Conservation (phyloP, 2,329 filamentous ascomycete species). For the Microdochium paspali region DNA sequence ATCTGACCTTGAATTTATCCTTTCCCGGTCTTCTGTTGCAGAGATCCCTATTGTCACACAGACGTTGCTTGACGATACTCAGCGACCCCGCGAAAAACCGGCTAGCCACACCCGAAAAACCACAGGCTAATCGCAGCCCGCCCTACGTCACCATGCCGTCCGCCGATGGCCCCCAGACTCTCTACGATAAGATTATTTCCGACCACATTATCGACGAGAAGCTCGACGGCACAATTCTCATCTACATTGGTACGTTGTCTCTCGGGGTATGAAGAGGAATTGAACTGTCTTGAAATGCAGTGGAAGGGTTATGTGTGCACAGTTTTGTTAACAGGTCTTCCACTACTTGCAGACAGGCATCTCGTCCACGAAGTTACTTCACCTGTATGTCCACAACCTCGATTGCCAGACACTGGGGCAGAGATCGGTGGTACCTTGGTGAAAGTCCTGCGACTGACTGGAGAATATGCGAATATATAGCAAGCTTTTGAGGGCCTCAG, state of each 20-base stretch:
- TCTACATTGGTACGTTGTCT: conserved; percentile 73
- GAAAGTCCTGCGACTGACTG: neutral
- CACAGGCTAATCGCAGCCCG: neutral
- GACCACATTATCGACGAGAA: conserved; percentile 93
- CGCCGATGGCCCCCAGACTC: conserved; percentile 63
- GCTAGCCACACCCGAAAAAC: neutral
- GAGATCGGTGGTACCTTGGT: neutral
- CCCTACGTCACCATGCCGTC: conserved; percentile 57
- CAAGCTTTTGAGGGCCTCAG: conserved; percentile 96
- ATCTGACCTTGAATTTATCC: too few species aligned
- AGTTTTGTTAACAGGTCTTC: neutral
- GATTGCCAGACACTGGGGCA: neutral
- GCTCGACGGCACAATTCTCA: conserved; percentile 81
- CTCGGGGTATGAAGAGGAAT: too few species aligned
- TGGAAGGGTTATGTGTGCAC: neutral
- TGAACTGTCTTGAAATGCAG: neutral
- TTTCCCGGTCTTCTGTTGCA: too few species aligned
- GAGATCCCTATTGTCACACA: neutral
- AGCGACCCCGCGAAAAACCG: neutral
- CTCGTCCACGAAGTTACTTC: conserved; percentile 98
- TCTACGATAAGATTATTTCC: conserved; percentile 97
- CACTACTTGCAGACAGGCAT: conserved; percentile 62
- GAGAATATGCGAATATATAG: conserved; percentile 27
- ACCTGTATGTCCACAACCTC: conserved; percentile 52
- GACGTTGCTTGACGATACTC: neutral